Evolutionary conservation across 306 rosid genomes (phyloP).

Genomic region (Fagus crenata): DNA sequence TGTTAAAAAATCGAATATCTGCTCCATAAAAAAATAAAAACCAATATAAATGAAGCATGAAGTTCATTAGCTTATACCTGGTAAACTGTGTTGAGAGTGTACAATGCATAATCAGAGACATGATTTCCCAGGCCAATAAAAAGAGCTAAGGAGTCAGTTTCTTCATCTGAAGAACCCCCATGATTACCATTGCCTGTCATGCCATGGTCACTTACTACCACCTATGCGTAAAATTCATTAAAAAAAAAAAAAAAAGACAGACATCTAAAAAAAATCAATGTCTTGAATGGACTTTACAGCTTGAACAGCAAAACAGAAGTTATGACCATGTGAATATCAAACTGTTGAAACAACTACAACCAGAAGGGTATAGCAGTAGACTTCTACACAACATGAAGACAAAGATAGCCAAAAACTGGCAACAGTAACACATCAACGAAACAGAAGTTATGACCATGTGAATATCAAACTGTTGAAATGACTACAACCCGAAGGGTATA

Average conservation of each 20-base stretch:
- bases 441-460: background rate
- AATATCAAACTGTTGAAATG: constrained; percentile 4
- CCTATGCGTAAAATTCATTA: constrained; percentile 41
- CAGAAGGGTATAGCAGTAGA: constrained; percentile 10
- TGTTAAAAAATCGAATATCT: constrained; percentile 10
- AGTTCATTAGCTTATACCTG: constrained; percentile 58
- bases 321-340: background rate
- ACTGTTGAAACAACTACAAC: constrained; percentile 10
- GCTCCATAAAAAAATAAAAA: constrained; percentile 8
- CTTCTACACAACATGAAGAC: background rate
- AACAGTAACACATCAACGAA: constrained; percentile 1
- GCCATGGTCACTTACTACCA: constrained; percentile 93
- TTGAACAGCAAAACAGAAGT: constrained; percentile 14
- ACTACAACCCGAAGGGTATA: constrained; percentile 12
- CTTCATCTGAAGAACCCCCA: constrained; percentile 91
- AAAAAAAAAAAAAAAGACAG: background rate
- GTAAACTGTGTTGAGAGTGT: constrained; percentile 43
- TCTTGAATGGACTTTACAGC: constrained; percentile 6
- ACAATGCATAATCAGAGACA: constrained; percentile 36
- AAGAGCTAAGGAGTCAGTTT: constrained; percentile 77
- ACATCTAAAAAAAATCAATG: constrained; percentile 16
- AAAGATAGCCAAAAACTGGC: background rate
- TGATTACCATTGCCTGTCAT: constrained; percentile 94
- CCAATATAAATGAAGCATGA: background rate
- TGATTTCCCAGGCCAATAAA: constrained; percentile 59